phyloP scores from a whole-genome alignment of 805 yeast genomes.

The Suhomyces tanzawaensis region DNA sequence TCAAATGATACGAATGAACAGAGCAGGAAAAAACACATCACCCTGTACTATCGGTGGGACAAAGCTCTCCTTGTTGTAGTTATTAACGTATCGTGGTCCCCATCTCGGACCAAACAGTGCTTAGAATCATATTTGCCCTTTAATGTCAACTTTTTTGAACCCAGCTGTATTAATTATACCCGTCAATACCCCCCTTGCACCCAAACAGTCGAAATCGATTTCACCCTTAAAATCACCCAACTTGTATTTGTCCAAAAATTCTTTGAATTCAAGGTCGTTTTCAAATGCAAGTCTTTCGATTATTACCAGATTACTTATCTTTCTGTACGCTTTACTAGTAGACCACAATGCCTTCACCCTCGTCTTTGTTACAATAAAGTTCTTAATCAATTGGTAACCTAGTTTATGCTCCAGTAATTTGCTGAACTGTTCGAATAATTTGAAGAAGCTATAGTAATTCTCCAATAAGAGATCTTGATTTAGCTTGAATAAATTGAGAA shows the following conservation, averaged over 20 bases:
- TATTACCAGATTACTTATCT: constrained; percentile 38
- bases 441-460: constrained; percentile 56
- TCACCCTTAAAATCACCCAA: constrained; percentile 28
- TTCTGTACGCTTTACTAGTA: constrained; percentile 57
- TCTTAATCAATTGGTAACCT: constrained; percentile 21
- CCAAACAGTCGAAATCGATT: constrained; percentile 29
- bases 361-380: constrained; percentile 55
- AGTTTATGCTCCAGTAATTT: constrained; percentile 12
- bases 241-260: constrained; percentile 43
- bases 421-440: constrained; percentile 17
- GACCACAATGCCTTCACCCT: constrained; percentile 54
- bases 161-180: constrained; percentile 33
- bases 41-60: no score
- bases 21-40: no score
- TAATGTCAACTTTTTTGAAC: constrained; percentile 72
- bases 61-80: no score
- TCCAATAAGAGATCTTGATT: constrained; percentile 25
- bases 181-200: constrained; percentile 35
- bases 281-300: constrained; percentile 40
- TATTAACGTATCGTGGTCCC: no score
- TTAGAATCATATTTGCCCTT: constrained; percentile 79
- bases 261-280: constrained; percentile 27
- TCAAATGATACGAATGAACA: no score
- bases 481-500: constrained; percentile 16
- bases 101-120: no score